Conservation (phyloP, 2,329 filamentous ascomycete genomes). For the Bretziella fagacearum region DNA sequence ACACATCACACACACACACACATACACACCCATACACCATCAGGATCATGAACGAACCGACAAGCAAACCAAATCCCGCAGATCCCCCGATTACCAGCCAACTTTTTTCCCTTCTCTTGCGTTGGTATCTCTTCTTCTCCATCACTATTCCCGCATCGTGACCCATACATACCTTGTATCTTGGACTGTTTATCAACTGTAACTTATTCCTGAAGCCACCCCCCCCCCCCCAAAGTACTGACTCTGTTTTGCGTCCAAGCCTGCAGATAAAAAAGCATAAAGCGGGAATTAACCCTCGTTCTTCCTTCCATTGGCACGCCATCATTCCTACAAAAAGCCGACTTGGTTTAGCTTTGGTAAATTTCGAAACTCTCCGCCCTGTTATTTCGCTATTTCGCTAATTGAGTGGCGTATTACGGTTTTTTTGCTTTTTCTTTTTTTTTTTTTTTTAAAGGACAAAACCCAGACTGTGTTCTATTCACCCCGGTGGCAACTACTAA, state of each 20-base stretch:
- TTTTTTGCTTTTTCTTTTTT: not conserved
- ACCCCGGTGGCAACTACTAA: conserved; percentile 1
- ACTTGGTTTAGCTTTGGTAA: not conserved
- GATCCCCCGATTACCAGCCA: not conserved
- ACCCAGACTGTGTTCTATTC: not conserved
- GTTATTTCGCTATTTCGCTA: not conserved
- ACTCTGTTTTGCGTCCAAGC: not conserved
- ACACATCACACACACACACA: not conserved
- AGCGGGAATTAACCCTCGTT: not conserved
- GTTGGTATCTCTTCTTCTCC: not conserved
- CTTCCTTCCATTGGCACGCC: not conserved
- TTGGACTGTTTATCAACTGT: not conserved
- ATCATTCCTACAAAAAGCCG: not conserved
- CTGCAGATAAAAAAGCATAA: not conserved
- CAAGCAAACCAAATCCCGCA: not conserved
- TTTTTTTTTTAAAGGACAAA: not conserved
- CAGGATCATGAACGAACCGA: not conserved
- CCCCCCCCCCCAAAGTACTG: too few species aligned
- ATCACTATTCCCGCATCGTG: not conserved
- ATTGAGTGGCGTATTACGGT: not conserved
- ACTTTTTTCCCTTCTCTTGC: not conserved
- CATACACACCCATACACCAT: not conserved
- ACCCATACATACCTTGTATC: not conserved
- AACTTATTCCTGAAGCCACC: too few species aligned
- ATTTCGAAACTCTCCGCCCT: not conserved